Evolutionary conservation across 106 monocot species (phyloP), one percentile per base, ranked within the genome.

Genomic region (Platanthera guangdongensis): DNA sequence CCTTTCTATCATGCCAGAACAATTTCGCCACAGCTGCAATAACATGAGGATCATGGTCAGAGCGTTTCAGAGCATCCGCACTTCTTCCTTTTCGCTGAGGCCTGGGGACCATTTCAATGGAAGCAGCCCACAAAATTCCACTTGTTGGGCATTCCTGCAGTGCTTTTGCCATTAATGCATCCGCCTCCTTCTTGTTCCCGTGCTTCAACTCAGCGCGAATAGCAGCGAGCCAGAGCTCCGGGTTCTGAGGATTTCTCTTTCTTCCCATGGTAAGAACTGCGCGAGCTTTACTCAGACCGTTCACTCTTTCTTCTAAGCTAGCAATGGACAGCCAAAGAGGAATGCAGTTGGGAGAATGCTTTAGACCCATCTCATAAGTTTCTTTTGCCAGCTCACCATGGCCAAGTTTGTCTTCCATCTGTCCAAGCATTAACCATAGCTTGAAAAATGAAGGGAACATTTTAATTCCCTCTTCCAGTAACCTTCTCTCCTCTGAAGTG

Each of bases 401-500:
- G 48, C 86, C 91, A 5, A 93, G 64, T 7, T 94, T 87, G 25
- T 97, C 94, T 74, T 97, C 97, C 97, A 97, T 93, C 80, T 97
- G 97, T 13, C 97, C 97, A 75, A 97, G 87, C 97, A 97, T 97
- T 74, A 97, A 78, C 97, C 97, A 97, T 57, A 97, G 62, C 81
- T 97, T 97, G 81, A 91, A 97, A 62, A 89, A 94, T 48, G 79
- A 78, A 60, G 97, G 94, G 83, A 89, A 97, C 25, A 83, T 77
- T 80, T 87, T 86, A 63, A 93, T 59, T 3, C 93, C 94, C 82
- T 97, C 93, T 80, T 94, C 90, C 12, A 97, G 70, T 65, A 97
- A 74, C 53, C 80, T 84, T 81, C 89, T 86, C 79, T 97, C 93
- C 69, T 97, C 97, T 15, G 54, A 49, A 51, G 72, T 82, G 76